Conservation (phyloP, 768 basidiomycete genomes). For the Mycena epipterygia region DNA sequence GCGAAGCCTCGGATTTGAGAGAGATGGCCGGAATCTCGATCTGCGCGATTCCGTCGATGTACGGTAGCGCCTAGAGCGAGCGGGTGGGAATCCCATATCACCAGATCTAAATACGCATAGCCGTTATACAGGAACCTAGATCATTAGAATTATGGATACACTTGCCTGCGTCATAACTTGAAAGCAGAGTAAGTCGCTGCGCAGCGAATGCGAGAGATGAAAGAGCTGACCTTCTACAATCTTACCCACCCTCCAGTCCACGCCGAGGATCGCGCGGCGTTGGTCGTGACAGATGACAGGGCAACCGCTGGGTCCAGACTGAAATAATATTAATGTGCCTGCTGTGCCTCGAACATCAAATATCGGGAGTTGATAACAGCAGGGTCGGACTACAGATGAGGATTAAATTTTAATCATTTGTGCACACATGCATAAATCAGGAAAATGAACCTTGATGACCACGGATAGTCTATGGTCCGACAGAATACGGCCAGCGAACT, state of each 20-base stretch:
- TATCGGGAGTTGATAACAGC: constrained; percentile 72
- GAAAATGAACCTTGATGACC: constrained; percentile 73
- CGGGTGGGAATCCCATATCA: constrained; percentile 83
- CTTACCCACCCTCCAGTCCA: constrained; percentile 67
- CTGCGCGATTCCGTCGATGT: constrained; percentile 87
- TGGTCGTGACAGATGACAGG: constrained; percentile 71
- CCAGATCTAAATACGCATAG: constrained; percentile 53
- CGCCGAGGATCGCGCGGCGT: constrained; percentile 73
- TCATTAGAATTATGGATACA: neutral
- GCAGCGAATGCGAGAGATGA: neutral
- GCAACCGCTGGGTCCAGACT: constrained; percentile 71
- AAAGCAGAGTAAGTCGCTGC: neutral
- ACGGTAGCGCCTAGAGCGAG: constrained; percentile 81
- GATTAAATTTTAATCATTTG: constrained; percentile 2
- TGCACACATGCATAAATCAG: neutral
- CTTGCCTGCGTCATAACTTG: neutral
- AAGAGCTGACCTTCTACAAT: neutral
- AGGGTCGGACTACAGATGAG: constrained; percentile 63
- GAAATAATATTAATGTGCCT: constrained; percentile 66
- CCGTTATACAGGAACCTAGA: neutral
- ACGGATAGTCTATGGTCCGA: constrained; percentile 75
- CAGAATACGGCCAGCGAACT: constrained; percentile 79
- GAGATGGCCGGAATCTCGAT: constrained; percentile 49
- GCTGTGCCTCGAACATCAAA: constrained; percentile 78
- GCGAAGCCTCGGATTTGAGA: constrained; percentile 61